Conservation (phyloP, 2,329 filamentous ascomycete genomes). For the Fusarium anguioides region DNA sequence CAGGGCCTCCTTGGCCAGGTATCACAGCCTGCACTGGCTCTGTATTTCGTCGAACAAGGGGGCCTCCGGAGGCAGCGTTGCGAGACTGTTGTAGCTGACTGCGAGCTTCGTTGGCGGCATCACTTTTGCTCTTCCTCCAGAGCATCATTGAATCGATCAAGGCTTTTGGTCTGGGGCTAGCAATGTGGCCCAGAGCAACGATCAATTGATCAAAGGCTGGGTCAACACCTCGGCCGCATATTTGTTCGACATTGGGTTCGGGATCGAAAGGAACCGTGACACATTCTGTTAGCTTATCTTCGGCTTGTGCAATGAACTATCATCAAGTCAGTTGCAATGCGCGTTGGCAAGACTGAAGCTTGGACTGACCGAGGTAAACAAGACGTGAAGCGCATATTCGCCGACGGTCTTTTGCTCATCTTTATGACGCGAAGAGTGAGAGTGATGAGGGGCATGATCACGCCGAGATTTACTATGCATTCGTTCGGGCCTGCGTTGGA, state of each 20-base stretch:
- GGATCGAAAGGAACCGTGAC: slow-evolving; percentile 82
- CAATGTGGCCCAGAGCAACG: slow-evolving; percentile 91
- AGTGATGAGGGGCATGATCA: slow-evolving; percentile 79
- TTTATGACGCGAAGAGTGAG: slow-evolving; percentile 77
- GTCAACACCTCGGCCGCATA: slow-evolving; percentile 92
- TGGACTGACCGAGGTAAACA: slow-evolving; percentile 84
- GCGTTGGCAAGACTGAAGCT: background rate
- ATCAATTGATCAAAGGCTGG: slow-evolving; percentile 94
- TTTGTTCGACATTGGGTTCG: slow-evolving; percentile 85
- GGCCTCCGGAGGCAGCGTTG: slow-evolving; percentile 56
- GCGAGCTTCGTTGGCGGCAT: slow-evolving; percentile 79
- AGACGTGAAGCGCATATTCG: slow-evolving; percentile 94
- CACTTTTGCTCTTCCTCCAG: slow-evolving; percentile 96
- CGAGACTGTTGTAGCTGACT: slow-evolving; percentile 66
- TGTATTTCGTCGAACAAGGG: slow-evolving; percentile 77
- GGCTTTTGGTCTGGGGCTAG: slow-evolving; percentile 91
- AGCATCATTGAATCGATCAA: slow-evolving; percentile 98
- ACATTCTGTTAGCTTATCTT: slow-evolving; percentile 92
- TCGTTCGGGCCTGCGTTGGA: slow-evolving; percentile 66
- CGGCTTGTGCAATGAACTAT: slow-evolving; percentile 93
- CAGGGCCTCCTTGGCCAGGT: slow-evolving; percentile 39
- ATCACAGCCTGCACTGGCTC: slow-evolving; percentile 69
- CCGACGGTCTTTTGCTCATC: slow-evolving; percentile 92
- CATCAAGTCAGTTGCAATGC: slow-evolving; percentile 27
- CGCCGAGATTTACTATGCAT: slow-evolving; percentile 76